Evolutionary conservation across 2,329 filamentous ascomycete species (phyloP), one percentile per base, ranked within the genome.

Genomic region (Chrysoporthe deuterocubensis): DNA sequence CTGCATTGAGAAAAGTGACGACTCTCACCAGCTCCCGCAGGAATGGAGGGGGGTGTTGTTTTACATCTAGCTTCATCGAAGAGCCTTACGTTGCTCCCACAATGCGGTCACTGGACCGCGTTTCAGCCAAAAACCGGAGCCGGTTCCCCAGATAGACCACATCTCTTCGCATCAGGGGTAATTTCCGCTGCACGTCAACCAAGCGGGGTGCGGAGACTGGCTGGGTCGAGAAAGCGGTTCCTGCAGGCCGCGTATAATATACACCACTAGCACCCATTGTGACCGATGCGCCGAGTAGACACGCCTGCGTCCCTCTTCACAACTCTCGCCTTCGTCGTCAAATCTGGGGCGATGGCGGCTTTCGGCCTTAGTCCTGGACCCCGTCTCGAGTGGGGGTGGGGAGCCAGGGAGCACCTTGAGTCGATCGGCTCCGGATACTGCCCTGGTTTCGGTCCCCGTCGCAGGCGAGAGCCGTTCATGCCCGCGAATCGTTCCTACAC

Each of bases 101-200:
- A 37, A 8, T 44, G 26, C n/a, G n/a, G 42, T 43, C n/a, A 34
- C 32, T 37, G 54, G 54, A 13, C 43, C 42, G 5, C 42, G 32
- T 50, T 50, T 62, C 59, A 48, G 18, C 42, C 42, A 46, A 21
- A 43, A 14, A 5, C 18, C 40, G 57, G 57, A 42, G 34, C 40
- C 2, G 18, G 18, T n/a, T 32, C 40, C 37, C 57, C 57, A 43
- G 57, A 60, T 32, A 11, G 40, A 16, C 8, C 40, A 40, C 57
- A 60, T 7, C 21, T 60, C 34, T 9, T 44, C 57, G 14, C 34
- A 21, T 42, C 56, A 37, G 40, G n/a, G 40, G 40, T 8, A 44
- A 32, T 16, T 2, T 44, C 57, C 40, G 57, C 57, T 60, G 57
- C 40, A 60, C 57, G 57, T 44, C 40, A 60, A 26, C 57, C 18